Evolutionary conservation across 176 grass and related monocot species (phyloP).

Genomic region (Poa pratensis): DNA sequence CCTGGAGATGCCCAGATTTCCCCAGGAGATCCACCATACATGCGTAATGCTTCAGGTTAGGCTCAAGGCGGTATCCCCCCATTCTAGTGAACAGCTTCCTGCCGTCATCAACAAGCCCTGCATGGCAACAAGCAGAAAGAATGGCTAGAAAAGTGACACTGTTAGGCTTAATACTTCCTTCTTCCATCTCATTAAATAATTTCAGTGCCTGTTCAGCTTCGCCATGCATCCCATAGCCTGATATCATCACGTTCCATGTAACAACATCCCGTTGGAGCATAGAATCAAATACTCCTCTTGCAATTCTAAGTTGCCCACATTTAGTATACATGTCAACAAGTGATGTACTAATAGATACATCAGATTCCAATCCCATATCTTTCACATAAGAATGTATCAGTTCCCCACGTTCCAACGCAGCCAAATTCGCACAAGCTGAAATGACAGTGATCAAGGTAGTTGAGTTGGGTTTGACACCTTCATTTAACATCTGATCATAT

Average conservation of each 20-base stretch:
- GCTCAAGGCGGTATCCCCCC: constrained; percentile 48
- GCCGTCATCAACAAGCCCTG: constrained; percentile 65
- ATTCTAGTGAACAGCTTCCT: constrained; percentile 58
- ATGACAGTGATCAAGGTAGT: constrained; percentile 55
- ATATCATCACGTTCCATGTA: constrained; percentile 85
- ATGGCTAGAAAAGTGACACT: constrained; percentile 69
- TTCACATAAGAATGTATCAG: constrained; percentile 61
- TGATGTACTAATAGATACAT: constrained; percentile 58
- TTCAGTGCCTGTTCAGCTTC: constrained; percentile 58
- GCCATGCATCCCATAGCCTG: constrained; percentile 78
- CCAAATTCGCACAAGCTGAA: constrained; percentile 63
- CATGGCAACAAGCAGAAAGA: constrained; percentile 74
- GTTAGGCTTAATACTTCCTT: constrained; percentile 48
- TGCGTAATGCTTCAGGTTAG: constrained; percentile 73
- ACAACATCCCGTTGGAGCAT: constrained; percentile 69
- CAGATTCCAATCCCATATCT: constrained; percentile 51
- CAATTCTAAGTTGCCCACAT: constrained; percentile 64
- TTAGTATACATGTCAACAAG: constrained; percentile 82
- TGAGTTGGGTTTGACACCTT: constrained; percentile 59
- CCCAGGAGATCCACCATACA: constrained; percentile 79
- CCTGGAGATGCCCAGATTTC: constrained; percentile 60
- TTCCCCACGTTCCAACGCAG: constrained; percentile 55
- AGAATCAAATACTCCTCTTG: constrained; percentile 63
- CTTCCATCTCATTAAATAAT: constrained; percentile 65
- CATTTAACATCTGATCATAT: constrained; percentile 62